Conservation (phyloP, 2,329 filamentous ascomycete species). For the Cladosporium colombiae region DNA sequence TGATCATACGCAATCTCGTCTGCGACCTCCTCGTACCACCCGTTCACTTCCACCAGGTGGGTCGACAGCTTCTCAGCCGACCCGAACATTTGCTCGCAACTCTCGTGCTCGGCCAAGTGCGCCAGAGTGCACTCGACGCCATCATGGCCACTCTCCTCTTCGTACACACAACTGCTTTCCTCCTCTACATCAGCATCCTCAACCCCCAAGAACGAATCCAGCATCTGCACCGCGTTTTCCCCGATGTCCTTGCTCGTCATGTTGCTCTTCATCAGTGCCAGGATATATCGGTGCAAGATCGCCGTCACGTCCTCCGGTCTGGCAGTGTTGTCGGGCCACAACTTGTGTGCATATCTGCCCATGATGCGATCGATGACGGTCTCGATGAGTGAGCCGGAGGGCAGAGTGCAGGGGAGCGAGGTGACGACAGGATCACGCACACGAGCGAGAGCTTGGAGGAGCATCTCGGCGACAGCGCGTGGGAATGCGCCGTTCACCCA, state of each 20-base stretch:
- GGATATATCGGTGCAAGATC: not conserved
- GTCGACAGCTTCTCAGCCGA: not conserved
- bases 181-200: not conserved
- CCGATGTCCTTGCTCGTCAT: not conserved
- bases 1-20: not conserved
- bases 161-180: not conserved
- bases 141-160: not conserved
- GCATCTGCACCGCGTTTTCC: not conserved
- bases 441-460: not conserved
- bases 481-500: not conserved
- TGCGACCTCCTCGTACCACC: not conserved
- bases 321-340: not conserved
- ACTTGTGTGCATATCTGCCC: not conserved
- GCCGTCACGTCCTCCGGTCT: not conserved
- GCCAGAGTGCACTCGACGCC: not conserved
- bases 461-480: not conserved
- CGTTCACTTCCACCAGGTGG: not conserved
- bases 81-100: not conserved
- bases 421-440: not conserved
- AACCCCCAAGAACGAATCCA: not conserved
- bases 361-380: not conserved
- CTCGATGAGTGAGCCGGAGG: not conserved
- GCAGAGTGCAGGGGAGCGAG: not conserved
- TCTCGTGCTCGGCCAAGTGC: not conserved
- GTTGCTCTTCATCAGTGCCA: not conserved